A percentile compares a stretch with the other conserved stretches of the same genome.
phyloP scores from a whole-genome alignment of 1,139 yeast species.

The Groenewaldozyma sp. region DNA sequence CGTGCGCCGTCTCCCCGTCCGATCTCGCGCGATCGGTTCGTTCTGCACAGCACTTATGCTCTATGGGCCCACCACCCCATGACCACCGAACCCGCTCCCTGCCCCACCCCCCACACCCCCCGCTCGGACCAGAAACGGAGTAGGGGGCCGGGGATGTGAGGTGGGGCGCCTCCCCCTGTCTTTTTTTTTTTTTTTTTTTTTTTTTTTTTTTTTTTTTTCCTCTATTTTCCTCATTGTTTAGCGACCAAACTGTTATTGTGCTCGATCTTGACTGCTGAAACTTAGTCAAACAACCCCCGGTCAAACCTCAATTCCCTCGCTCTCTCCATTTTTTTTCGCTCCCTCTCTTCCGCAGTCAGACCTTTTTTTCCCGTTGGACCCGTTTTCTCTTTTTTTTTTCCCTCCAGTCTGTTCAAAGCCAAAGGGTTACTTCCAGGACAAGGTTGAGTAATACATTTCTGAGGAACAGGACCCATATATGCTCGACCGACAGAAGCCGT shows the following conservation, averaged over 20 bases:
- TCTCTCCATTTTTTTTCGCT: background rate
- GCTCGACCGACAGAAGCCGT: background rate
- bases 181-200: too few species aligned
- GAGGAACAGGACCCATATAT: background rate
- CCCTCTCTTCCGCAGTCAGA: background rate
- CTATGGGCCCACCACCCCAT: too few species aligned
- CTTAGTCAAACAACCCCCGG: background rate
- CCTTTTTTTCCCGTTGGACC: background rate
- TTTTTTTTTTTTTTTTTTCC: too few species aligned
- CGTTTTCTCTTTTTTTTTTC: background rate
- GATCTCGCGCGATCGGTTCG: too few species aligned
- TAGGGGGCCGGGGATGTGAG: too few species aligned
- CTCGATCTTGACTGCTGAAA: background rate
- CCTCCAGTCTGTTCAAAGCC: background rate
- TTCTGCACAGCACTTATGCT: too few species aligned
- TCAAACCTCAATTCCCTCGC: background rate
- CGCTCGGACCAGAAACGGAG: too few species aligned
- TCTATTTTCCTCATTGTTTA: background rate
- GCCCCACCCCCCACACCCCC: too few species aligned
- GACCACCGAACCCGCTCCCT: too few species aligned
- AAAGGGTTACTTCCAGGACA: background rate
- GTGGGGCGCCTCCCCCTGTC: too few species aligned
- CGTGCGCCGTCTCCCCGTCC: background rate
- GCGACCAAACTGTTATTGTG: background rate
- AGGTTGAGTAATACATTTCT: background rate